A percentile compares a stretch with the other conserved stretches of the same genome.
These are phyloP conservation scores for Phalaenopsis hybrid DNA, from an alignment of 116 monocot genomes.

Conservation along the genomic window DNA sequence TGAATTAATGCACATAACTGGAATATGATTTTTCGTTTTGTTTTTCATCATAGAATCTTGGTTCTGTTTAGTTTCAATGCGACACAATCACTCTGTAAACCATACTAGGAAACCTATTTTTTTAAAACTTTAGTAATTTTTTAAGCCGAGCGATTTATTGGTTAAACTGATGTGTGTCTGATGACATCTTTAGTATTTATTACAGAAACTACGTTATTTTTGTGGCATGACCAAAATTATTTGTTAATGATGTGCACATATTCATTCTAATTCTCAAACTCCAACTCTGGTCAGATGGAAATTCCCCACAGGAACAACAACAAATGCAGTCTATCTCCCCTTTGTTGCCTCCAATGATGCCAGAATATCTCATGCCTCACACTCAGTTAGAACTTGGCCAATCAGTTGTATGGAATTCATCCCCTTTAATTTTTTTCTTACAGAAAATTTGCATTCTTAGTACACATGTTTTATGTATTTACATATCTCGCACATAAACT, in stretches of 20 bases:
- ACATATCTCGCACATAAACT: no score
- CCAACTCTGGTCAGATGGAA: slow-evolving; percentile 4
- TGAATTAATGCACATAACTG: not conserved
- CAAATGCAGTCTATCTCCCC: slow-evolving; percentile 12
- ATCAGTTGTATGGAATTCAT: slow-evolving; percentile 37
- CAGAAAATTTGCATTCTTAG: no score
- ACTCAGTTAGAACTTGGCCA: slow-evolving; percentile 25
- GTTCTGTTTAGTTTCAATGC: not conserved
- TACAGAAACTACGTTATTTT: not conserved
- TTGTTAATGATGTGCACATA: not conserved
- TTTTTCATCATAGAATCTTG: not conserved
- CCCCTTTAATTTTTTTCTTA: not conserved
- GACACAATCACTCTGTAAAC: no score
- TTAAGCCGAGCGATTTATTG: not conserved
- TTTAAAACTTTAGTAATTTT: not conserved
- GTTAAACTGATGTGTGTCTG: not conserved
- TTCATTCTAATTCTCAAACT: not conserved
- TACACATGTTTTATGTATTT: no score
- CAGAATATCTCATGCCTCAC: slow-evolving; percentile 23
- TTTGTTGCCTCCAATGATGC: slow-evolving; percentile 3
- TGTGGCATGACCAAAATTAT: not conserved
- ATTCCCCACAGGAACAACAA: slow-evolving; percentile 11
- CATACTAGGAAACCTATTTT: not conserved
- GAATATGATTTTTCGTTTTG: not conserved
- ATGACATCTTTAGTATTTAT: not conserved